Conservation (phyloP, 2,329 filamentous ascomycete genomes). For the Sarocladium oryzae region DNA sequence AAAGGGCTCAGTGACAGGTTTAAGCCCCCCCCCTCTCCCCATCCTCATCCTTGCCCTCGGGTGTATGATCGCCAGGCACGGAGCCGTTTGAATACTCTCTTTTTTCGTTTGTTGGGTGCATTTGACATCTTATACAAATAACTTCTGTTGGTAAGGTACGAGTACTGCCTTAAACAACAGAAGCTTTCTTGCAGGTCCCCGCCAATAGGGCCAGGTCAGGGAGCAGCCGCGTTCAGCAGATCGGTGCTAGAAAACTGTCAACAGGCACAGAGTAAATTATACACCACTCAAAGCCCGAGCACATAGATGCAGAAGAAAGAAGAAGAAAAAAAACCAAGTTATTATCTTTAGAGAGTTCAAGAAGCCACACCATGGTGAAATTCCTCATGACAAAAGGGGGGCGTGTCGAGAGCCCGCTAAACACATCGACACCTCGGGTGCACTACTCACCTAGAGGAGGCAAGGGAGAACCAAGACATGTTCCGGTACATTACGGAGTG, state of each 20-base stretch:
- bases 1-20: neutral
- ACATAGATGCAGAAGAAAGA: too few relatives aligned
- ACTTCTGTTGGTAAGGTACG: neutral
- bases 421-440: too few relatives aligned
- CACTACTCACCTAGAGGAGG: too few relatives aligned
- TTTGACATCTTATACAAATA: neutral
- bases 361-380: neutral
- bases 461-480: neutral
- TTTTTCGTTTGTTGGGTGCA: neutral
- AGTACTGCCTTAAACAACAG: neutral
- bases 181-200: neutral
- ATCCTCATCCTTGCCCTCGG: neutral
- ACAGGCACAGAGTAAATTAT: too few relatives aligned
- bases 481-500: too few relatives aligned
- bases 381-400: constrained; percentile 5
- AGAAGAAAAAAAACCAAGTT: too few relatives aligned
- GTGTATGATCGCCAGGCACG: constrained; percentile 3
- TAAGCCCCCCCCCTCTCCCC: neutral
- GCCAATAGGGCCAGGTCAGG: neutral
- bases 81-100: neutral
- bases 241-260: too few relatives aligned
- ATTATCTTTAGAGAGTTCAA: neutral
- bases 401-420: too few relatives aligned
- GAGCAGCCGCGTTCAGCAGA: too few relatives aligned
- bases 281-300: too few relatives aligned